These are phyloP conservation scores for Astragalus membranaceus DNA, from an alignment of 306 rosid species.

Conservation along the genomic window DNA sequence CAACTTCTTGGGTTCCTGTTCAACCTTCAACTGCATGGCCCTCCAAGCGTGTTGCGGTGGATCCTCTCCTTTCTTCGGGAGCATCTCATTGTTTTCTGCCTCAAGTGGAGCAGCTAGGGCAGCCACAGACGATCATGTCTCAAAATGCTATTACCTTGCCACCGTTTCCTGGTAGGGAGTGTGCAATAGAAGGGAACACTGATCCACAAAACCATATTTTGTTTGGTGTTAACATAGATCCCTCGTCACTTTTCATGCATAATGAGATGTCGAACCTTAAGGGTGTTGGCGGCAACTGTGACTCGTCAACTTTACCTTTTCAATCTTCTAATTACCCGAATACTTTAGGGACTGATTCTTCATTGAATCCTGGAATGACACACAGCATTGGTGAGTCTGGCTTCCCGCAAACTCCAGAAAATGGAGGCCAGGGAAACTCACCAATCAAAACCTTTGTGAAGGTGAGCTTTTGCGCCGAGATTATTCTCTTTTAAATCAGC, in stretches of 20 bases:
- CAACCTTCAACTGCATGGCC: constrained; percentile 63
- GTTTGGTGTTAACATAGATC: constrained; percentile 87
- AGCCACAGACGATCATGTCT: constrained; percentile 46
- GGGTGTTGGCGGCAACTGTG: constrained; percentile 45
- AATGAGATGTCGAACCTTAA: constrained; percentile 70
- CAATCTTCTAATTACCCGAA: constrained; percentile 64
- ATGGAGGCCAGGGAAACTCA: constrained; percentile 57
- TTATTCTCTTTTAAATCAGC: not conserved
- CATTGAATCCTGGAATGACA: constrained; percentile 56
- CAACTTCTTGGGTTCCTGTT: constrained; percentile 43
- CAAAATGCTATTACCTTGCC: constrained; percentile 60
- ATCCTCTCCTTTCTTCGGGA: constrained; percentile 69
- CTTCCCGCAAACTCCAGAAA: constrained; percentile 66
- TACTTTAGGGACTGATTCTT: constrained; percentile 49
- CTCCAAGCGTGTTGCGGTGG: constrained; percentile 77
- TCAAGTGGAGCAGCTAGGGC: constrained; percentile 69
- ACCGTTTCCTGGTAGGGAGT: constrained; percentile 95
- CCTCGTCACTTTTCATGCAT: constrained; percentile 71
- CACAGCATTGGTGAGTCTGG: constrained; percentile 65
- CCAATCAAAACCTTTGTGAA: constrained; percentile 73
- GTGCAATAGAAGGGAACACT: constrained; percentile 56
- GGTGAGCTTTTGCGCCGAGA: constrained; percentile 34
- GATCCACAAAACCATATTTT: constrained; percentile 87
- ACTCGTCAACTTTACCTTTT: constrained; percentile 50
- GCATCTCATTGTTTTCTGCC: constrained; percentile 61